Conservation (phyloP, 225 moss, liverwort and hornwort genomes). For the Physcomitrium patens region DNA sequence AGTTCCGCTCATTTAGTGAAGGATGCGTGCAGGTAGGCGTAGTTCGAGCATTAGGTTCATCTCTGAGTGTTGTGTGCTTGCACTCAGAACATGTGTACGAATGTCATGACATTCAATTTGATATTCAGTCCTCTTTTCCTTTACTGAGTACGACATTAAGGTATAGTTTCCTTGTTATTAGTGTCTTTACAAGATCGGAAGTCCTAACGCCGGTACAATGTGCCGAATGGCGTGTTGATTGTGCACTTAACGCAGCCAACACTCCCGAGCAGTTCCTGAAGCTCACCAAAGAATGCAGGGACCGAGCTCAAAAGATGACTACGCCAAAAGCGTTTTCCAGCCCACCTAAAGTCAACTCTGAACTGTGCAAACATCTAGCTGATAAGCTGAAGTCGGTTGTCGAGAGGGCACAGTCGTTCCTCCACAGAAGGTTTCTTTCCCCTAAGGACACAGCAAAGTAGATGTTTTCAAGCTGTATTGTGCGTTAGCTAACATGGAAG, state of each 20-base stretch:
- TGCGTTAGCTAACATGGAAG: background rate
- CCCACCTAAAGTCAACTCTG: background rate
- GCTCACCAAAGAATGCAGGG: background rate
- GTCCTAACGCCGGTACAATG: background rate
- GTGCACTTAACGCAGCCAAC: background rate
- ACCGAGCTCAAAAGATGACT: background rate
- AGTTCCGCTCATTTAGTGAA: too few relatives aligned
- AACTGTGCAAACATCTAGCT: constrained; percentile 11
- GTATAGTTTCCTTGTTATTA: background rate
- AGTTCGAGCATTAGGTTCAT: too few relatives aligned
- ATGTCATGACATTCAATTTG: too few relatives aligned
- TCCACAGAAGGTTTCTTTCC: background rate
- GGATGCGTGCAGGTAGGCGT: too few relatives aligned
- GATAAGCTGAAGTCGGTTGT: constrained; percentile 6
- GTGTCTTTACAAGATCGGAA: background rate
- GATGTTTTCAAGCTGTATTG: background rate
- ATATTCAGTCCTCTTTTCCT: too few relatives aligned
- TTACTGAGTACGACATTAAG: too few relatives aligned
- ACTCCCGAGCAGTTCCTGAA: background rate
- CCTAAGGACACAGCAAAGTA: background rate
- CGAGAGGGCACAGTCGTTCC: background rate
- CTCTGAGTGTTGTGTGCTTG: too few relatives aligned
- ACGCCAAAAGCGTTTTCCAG: background rate
- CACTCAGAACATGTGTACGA: too few relatives aligned
- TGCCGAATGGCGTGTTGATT: background rate